A percentile compares a stretch with the other conserved stretches of the same genome.
Conservation (phyloP, 371 early-diverging fungal species). For the Actinomortierella wolfii region DNA sequence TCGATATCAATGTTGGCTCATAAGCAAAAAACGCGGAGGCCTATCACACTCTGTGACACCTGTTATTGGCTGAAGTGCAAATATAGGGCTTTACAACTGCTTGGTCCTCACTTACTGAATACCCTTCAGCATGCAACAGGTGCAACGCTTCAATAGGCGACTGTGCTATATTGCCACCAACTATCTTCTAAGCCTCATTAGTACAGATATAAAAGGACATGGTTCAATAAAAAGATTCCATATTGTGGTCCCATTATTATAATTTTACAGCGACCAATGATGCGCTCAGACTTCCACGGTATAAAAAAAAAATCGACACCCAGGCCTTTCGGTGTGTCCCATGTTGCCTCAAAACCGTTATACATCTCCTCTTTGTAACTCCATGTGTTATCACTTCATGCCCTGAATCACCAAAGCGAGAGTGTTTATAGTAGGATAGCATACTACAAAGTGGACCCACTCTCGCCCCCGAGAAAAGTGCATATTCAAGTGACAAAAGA, state of each 20-base stretch:
- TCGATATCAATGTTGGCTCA: no score
- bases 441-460: neutral
- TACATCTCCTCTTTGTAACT: conserved; percentile 42
- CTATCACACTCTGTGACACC: no score
- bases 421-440: conserved; percentile 3
- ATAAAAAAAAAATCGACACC: conserved; percentile 44
- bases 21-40: no score
- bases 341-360: conserved; percentile 31
- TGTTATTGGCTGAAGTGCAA: no score
- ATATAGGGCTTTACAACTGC: no score
- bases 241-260: no score
- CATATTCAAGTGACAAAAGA: neutral
- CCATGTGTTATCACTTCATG: conserved; percentile 16
- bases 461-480: neutral
- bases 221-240: no score
- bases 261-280: conserved; percentile 42
- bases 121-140: conserved; percentile 15
- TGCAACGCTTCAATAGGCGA: conserved; percentile 41
- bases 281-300: conserved; percentile 62
- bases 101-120: no score
- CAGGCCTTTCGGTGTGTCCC: conserved; percentile 32
- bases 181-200: no score
- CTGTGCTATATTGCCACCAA: no score
- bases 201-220: no score
- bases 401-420: no score